phyloP scores from a whole-genome alignment of 345 rosid genomes.

The Eucalyptus melliodora region DNA sequence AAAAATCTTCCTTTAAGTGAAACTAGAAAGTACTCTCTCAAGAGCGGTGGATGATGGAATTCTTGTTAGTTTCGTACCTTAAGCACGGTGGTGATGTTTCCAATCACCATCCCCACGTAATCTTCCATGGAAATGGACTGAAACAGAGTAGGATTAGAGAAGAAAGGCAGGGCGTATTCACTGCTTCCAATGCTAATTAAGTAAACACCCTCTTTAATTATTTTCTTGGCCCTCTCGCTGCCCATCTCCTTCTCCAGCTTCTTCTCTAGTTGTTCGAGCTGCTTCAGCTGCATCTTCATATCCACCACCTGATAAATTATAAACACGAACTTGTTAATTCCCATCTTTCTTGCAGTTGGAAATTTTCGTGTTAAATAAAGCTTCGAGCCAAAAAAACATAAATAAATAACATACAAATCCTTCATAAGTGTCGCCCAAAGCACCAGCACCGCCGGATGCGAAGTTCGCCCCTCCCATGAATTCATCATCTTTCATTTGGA shows the following conservation, averaged over 20 bases:
- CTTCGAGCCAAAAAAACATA: background rate
- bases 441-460: constrained; percentile 11
- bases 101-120: constrained; percentile 5
- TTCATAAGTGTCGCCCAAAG: background rate
- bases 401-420: background rate
- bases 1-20: background rate
- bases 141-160: background rate
- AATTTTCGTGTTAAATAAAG: background rate
- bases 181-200: constrained; percentile 1
- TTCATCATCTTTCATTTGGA: background rate
- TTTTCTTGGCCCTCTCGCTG: background rate
- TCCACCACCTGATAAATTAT: background rate
- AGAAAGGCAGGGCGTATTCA: background rate
- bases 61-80: background rate
- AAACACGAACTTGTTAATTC: background rate
- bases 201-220: background rate
- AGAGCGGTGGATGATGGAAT: background rate
- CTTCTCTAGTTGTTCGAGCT: constrained; percentile 1
- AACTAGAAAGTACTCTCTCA: background rate
- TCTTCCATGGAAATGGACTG: background rate
- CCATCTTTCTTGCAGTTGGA: background rate
- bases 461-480: constrained; percentile 1
- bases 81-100: constrained; percentile 3
- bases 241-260: background rate
- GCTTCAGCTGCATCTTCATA: constrained; percentile 1